Conservation (phyloP, 2,329 filamentous ascomycete species). For the Pseudodiploospora longispora region DNA sequence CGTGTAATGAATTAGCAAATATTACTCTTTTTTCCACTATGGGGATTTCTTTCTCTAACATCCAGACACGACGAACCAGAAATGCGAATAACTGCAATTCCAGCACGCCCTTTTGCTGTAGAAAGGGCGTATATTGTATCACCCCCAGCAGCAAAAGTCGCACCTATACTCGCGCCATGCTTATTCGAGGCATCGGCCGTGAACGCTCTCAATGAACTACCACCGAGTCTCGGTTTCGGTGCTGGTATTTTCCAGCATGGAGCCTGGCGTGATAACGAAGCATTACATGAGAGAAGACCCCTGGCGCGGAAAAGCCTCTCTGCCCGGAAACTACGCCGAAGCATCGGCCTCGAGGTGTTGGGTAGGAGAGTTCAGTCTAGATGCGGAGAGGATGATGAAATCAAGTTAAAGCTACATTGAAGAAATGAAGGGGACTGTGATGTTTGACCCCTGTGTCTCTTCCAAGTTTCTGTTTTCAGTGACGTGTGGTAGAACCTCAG, state of each 20-base stretch:
- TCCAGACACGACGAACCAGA: constrained; percentile 70
- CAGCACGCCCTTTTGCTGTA: constrained; percentile 74
- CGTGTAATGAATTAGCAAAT: constrained; percentile 4
- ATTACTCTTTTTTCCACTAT: not conserved
- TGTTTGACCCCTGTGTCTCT: too few relatives aligned
- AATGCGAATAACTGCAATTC: constrained; percentile 82
- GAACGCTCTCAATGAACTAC: not conserved
- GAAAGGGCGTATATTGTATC: constrained; percentile 89
- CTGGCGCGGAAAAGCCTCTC: constrained; percentile 12
- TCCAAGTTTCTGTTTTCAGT: too few relatives aligned
- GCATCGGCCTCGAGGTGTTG: constrained; percentile 12
- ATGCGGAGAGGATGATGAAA: too few relatives aligned
- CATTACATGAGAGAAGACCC: constrained; percentile 4
- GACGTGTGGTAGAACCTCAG: too few relatives aligned
- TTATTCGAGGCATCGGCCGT: not conserved
- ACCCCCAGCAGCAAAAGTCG: constrained; percentile 11
- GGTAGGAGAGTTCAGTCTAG: too few relatives aligned
- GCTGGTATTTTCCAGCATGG: constrained; percentile 6
- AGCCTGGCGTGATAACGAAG: constrained; percentile 3
- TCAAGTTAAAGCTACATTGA: too few relatives aligned
- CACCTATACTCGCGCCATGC: not conserved
- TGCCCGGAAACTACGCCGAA: constrained; percentile 15
- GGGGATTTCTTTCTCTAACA: constrained; percentile 32
- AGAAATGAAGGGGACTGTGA: too few relatives aligned
- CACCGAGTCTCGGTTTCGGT: not conserved